Evolutionary conservation across 345 rosid species (phyloP).

Genomic region (Dipteronia sinensis): DNA sequence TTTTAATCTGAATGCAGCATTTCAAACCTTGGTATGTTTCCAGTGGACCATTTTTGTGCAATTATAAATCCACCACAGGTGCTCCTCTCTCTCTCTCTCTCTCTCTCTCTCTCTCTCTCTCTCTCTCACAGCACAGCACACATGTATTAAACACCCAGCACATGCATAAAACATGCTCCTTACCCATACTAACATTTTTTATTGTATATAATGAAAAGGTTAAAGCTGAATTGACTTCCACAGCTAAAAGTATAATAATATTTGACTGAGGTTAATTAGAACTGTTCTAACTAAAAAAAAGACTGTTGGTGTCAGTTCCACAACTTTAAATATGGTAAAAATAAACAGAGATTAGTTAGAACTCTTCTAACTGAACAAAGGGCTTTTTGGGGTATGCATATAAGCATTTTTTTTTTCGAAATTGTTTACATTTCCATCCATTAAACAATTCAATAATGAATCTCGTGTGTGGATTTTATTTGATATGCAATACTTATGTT

Average conservation of each 20-base stretch:
- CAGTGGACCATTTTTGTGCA: conserved; percentile 89
- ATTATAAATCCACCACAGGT: conserved; percentile 99
- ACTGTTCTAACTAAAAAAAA: background rate
- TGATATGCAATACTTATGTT: background rate
- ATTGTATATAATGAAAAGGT: background rate
- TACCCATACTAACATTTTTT: background rate
- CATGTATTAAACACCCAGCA: too few relatives aligned
- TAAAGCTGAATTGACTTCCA: background rate
- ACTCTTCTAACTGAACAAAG: conserved; percentile 2
- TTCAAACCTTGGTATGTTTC: conserved; percentile 99
- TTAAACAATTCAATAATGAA: background rate
- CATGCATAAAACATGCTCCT: too few relatives aligned
- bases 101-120: background rate
- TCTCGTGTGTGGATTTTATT: background rate
- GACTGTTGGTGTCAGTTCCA: background rate
- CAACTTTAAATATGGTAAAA: background rate
- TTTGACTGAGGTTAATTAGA: background rate
- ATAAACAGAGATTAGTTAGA: background rate
- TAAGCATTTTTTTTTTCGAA: background rate
- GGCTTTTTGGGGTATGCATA: background rate
- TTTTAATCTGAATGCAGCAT: conserved; percentile 62
- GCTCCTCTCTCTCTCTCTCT: conserved; percentile 29
- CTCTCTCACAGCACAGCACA: too few relatives aligned
- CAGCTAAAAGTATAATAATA: background rate
- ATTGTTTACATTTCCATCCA: background rate